Conservation (phyloP, 768 basidiomycete species). For the Candolleomyces efflorescens region DNA sequence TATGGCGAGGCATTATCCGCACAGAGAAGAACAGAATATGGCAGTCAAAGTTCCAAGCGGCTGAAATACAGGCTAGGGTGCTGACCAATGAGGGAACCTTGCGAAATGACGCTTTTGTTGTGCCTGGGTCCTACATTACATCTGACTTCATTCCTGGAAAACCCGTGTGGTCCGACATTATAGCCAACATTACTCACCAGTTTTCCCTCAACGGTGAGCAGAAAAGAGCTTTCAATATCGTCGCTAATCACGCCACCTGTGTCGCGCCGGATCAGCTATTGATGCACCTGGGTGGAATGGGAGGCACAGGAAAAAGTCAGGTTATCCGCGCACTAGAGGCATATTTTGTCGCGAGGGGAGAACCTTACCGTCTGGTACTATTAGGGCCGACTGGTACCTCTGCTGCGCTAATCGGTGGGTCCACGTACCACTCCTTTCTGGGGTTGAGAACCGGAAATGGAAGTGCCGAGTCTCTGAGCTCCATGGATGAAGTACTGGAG, state of each 20-base stretch:
- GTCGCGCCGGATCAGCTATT: neutral
- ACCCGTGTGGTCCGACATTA: neutral
- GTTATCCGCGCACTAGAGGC: neutral
- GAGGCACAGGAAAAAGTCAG: neutral
- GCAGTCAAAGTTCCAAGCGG: no score
- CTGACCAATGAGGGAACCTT: neutral
- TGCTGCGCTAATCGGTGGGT: slow-evolving; percentile 2
- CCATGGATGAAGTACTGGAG: slow-evolving; percentile 7
- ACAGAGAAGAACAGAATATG: no score
- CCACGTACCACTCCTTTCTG: slow-evolving; percentile 3
- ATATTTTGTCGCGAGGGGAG: neutral
- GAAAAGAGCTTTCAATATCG: slow-evolving; percentile 1
- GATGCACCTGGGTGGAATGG: slow-evolving; percentile 1
- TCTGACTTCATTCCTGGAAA: neutral
- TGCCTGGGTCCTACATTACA: neutral
- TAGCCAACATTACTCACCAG: neutral
- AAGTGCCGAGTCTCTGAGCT: no score
- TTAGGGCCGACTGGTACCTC: slow-evolving; percentile 4
- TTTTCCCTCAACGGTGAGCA: neutral
- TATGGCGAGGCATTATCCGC: no score
- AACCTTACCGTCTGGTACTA: neutral
- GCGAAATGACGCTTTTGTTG: neutral
- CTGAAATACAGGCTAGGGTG: no score
- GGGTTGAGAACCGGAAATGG: neutral
- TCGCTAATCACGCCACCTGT: slow-evolving; percentile 3